phyloP scores from a whole-genome alignment of 2,329 filamentous ascomycete genomes.

The Nemania diffusa region DNA sequence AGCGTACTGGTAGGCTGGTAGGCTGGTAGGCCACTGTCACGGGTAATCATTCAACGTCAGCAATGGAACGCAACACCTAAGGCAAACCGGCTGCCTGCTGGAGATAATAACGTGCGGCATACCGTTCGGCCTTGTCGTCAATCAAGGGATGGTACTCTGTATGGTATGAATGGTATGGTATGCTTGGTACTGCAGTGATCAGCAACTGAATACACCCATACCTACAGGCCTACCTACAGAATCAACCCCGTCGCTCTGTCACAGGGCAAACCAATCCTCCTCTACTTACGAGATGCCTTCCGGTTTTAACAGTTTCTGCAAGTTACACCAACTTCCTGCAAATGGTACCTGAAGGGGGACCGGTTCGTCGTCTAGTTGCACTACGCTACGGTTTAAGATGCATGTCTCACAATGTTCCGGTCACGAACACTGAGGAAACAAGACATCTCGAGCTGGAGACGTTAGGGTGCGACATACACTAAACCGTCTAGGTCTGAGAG shows the following conservation, averaged over 20 bases:
- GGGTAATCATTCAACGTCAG: conserved; percentile 31
- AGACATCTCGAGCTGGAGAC: conserved; percentile 1
- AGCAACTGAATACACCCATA: not conserved
- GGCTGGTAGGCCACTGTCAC: conserved; percentile 11
- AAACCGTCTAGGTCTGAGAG: not conserved
- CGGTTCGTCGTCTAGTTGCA: conserved; percentile 16
- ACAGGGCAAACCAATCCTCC: conserved; percentile 7
- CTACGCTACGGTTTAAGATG: conserved; percentile 10
- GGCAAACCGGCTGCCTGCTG: conserved; percentile 30
- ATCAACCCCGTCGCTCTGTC: not conserved
- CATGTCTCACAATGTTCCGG: conserved; percentile 23
- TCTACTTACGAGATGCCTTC: conserved; percentile 1
- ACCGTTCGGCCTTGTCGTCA: conserved; percentile 18
- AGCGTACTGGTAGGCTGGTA: too few species aligned
- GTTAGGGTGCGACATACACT: not conserved
- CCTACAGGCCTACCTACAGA: not conserved
- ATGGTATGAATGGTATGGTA: too few species aligned
- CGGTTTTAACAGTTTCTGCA: conserved; percentile 9
- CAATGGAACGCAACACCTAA: conserved; percentile 32
- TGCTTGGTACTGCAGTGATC: too few species aligned
- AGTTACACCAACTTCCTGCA: conserved; percentile 22
- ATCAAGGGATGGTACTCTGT: conserved; percentile 15
- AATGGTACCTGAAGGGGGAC: conserved; percentile 15
- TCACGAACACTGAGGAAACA: conserved; percentile 11
- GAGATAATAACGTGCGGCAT: conserved; percentile 22